These are phyloP conservation scores for Pichia membranifaciens DNA, from an alignment of 805 yeast genomes.

Conservation along the genomic window DNA sequence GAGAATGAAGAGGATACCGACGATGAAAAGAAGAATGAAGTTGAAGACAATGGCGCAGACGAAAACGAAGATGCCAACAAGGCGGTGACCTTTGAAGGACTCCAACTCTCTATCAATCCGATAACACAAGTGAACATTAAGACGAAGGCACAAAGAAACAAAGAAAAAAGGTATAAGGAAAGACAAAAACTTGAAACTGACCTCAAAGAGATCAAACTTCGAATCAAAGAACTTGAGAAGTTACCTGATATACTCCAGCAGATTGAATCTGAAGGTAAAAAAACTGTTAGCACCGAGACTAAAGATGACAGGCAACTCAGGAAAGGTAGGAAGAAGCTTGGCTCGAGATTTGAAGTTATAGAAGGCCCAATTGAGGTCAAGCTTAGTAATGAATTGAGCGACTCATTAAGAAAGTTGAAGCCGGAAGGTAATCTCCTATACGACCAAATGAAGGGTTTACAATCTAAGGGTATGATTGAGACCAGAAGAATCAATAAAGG, in stretches of 20 bases:
- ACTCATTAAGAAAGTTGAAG: constrained; percentile 73
- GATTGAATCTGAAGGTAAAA: constrained; percentile 5
- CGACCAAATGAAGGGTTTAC: constrained; percentile 77
- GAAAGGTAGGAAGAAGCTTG: constrained; percentile 32
- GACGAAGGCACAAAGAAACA: constrained; percentile 73
- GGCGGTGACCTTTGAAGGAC: too few relatives aligned
- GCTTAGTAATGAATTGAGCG: constrained; percentile 81
- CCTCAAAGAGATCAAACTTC: constrained; percentile 49
- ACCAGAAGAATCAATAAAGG: constrained; percentile 63
- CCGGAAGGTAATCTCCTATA: constrained; percentile 87
- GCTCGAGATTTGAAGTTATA: constrained; percentile 38
- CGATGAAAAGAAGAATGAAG: constrained; percentile 34
- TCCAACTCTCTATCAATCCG: constrained; percentile 59
- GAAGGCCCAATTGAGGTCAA: constrained; percentile 63
- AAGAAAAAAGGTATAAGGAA: constrained; percentile 56
- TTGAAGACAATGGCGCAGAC: constrained; percentile 29
- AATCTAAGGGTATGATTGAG: constrained; percentile 82
- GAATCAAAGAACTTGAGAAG: constrained; percentile 53
- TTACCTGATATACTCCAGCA: constrained; percentile 38
- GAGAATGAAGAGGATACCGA: constrained; percentile 36
- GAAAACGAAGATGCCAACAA: too few relatives aligned
- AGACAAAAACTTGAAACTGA: constrained; percentile 49
- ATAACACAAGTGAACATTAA: constrained; percentile 66
- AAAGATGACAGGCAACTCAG: constrained; percentile 22
- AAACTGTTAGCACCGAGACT: constrained; percentile 13